Evolutionary conservation across 2,329 filamentous ascomycete genomes (phyloP), one percentile per base, ranked within the genome.

Genomic region (Talaromyces atroroseus): DNA sequence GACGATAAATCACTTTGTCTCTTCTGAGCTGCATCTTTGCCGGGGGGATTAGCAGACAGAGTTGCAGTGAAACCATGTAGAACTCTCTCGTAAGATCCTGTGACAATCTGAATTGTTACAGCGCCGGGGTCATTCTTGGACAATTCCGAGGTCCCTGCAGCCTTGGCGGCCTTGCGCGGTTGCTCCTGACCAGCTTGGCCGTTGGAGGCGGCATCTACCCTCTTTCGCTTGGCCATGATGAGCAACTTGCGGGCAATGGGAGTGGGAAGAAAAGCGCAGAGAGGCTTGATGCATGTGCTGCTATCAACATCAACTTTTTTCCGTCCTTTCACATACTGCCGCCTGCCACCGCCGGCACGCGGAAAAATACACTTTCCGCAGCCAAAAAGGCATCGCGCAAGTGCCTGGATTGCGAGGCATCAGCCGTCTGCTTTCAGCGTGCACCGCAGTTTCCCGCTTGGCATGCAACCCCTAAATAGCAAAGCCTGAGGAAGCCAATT

Each of bases 81-180:
- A 50, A 95, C 85, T 61, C 91, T 84, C 69, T 99, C 94, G 75
- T 99, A 99, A 53, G 92, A 96, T 49, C 94, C 94, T 6, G 90
- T 87, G 59, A 97, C 81, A 62, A 99, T 87, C 72, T 97, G 94
- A 58, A 97, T 80, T n/a, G 87, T 86, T 63, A 84, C 45, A 57
- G 67, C 63, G 44, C 68, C 62, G 61, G 62, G 62, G 58, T 68
- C 65, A 54, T 65, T 63, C 59, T 66, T 62, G 50, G 54, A 52
- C 47, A 61, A 65, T 29, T 67, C 57, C 23, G 59, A 51, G 47
- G 58, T 51, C 26, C 64, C 58, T 34, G 64, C 60, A 18, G 70
- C 61, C 62, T 74, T 74, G 56, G 66, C 62, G 32, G 63, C 58
- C 58, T 74, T 74, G 34, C 71, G 61, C 20, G 70, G 62, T 34